Percentiles rank a stretch among this genome's conserved stretches.
Conservation (phyloP, 352 stramenopile species). For the Pythium volutum region DNA sequence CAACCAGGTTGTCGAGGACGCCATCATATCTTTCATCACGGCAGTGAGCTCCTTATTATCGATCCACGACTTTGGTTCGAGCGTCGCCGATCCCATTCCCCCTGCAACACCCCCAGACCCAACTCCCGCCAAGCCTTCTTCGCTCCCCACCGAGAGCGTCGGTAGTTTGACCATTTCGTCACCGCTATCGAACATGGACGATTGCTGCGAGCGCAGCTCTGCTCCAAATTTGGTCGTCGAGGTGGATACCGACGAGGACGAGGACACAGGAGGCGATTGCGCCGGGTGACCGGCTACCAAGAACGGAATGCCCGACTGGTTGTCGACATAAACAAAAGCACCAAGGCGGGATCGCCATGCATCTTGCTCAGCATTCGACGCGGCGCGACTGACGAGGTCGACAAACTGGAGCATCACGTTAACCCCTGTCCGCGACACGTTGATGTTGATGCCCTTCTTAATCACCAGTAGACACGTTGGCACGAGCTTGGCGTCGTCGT, state of each 20-base stretch:
- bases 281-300: slow-evolving; percentile 39
- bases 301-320: slow-evolving; percentile 83
- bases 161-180: slow-evolving; percentile 29
- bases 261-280: slow-evolving; percentile 14
- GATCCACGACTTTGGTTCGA: slow-evolving; percentile 19
- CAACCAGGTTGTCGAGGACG: slow-evolving; percentile 63
- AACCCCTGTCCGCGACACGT: slow-evolving; percentile 77
- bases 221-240: slow-evolving; percentile 1
- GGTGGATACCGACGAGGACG: slow-evolving; percentile 4
- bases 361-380: slow-evolving; percentile 35
- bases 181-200: slow-evolving; percentile 17
- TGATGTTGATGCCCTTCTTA: slow-evolving; percentile 81
- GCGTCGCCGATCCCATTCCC: background rate
- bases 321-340: slow-evolving; percentile 85
- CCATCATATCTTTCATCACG: slow-evolving; percentile 76
- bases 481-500: slow-evolving; percentile 48
- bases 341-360: slow-evolving; percentile 48
- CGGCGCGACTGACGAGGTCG: slow-evolving; percentile 66
- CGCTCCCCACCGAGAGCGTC: slow-evolving; percentile 26
- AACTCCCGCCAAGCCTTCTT: slow-evolving; percentile 27
- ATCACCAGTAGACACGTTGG: slow-evolving; percentile 76
- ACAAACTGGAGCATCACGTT: slow-evolving; percentile 82
- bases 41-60: slow-evolving; percentile 59
- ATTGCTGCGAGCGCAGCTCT: slow-evolving; percentile 10
- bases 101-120: slow-evolving; percentile 32